Percentiles rank a stretch among this genome's conserved stretches.
Conservation (phyloP, 495 filamentous ascomycete species). For the Talaromyces borbonicus region DNA sequence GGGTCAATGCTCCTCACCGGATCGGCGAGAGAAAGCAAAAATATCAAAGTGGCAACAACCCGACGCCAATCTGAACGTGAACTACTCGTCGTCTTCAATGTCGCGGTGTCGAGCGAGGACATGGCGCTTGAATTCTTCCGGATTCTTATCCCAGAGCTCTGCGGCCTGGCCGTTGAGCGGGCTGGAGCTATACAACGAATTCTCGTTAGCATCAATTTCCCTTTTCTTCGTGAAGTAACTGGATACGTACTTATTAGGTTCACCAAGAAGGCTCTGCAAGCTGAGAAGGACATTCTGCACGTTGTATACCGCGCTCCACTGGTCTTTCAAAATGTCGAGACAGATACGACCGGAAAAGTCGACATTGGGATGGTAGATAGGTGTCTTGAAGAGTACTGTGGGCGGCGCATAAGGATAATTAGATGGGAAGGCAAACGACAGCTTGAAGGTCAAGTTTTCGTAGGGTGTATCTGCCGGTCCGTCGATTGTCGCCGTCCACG, state of each 20-base stretch:
- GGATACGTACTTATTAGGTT: constrained; percentile 83
- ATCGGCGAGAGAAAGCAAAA: not conserved
- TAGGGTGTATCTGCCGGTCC: constrained; percentile 91
- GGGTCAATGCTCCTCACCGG: not conserved
- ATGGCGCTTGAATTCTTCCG: constrained; percentile 72
- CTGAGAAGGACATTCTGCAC: constrained; percentile 87
- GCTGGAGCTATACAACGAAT: constrained; percentile 54
- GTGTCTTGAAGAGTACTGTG: constrained; percentile 84
- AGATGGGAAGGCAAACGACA: constrained; percentile 79
- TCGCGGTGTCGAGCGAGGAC: constrained; percentile 57
- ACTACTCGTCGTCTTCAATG: constrained; percentile 46
- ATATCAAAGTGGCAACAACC: not conserved
- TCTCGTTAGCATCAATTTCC: not conserved
- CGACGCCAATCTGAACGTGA: not conserved
- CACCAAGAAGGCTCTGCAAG: constrained; percentile 88
- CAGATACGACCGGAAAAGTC: constrained; percentile 90
- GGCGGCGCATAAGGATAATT: constrained; percentile 95
- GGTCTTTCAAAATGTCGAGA: constrained; percentile 95
- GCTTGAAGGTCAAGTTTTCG: constrained; percentile 80
- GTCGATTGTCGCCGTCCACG: constrained; percentile 88
- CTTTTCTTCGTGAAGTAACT: not conserved
- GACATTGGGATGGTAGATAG: constrained; percentile 90
- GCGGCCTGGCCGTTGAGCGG: constrained; percentile 95
- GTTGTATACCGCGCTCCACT: constrained; percentile 95
- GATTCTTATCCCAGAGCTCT: constrained; percentile 88